These are phyloP conservation scores for Ophiocordyceps camponoti-rufipedis DNA, from an alignment of 2,329 filamentous ascomycete genomes.

Conservation along the genomic window DNA sequence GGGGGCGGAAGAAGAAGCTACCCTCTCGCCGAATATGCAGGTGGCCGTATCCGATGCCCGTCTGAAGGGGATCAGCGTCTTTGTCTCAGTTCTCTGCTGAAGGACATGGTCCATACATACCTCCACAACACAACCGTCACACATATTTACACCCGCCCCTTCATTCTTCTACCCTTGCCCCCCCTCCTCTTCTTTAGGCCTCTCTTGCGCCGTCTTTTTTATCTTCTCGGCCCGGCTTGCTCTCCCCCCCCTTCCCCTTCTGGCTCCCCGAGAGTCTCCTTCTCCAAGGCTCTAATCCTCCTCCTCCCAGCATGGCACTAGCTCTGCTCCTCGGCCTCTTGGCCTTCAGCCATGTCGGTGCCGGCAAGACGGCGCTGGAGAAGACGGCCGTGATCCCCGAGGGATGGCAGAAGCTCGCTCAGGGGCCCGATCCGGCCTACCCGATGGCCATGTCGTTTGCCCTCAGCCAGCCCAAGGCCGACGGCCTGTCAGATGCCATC, in stretches of 20 bases:
- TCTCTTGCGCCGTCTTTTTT: not conserved
- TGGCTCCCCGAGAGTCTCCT: not conserved
- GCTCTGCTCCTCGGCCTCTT: constrained; percentile 3
- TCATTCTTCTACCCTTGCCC: not conserved
- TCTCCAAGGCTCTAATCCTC: not conserved
- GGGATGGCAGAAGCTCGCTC: constrained; percentile 12
- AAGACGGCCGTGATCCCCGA: constrained; percentile 9
- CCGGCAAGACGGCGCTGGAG: constrained; percentile 10
- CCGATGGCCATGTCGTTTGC: constrained; percentile 14
- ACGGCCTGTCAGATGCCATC: constrained; percentile 9
- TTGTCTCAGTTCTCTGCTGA: not conserved
- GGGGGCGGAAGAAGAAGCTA: too few species aligned
- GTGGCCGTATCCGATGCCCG: not conserved
- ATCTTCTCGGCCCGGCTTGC: not conserved
- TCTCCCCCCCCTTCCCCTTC: not conserved
- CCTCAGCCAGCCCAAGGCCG: constrained; percentile 13
- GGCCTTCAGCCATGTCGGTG: constrained; percentile 9
- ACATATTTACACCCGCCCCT: not conserved
- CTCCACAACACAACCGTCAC: not conserved
- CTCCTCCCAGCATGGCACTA: constrained; percentile 3
- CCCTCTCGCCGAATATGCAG: not conserved
- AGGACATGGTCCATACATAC: too few species aligned
- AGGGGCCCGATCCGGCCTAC: constrained; percentile 7
- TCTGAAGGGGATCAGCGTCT: not conserved
- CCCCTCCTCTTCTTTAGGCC: not conserved